Percentiles rank a stretch among this genome's conserved stretches.
Conservation (phyloP, 495 filamentous ascomycete species). For the Tirmania nivea region DNA sequence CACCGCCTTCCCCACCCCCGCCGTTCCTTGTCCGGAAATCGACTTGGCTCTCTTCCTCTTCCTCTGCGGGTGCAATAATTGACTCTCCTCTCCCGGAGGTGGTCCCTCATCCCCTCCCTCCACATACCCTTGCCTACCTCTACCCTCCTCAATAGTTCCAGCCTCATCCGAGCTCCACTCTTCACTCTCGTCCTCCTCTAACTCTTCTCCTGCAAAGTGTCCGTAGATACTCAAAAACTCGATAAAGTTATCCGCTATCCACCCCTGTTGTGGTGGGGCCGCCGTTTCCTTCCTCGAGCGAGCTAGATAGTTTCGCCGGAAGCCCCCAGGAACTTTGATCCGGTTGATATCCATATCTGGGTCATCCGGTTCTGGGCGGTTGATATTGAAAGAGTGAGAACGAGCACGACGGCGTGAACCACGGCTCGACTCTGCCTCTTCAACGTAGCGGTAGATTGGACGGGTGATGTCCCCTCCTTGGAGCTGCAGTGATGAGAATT, state of each 20-base stretch:
- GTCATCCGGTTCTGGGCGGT: conserved; percentile 52
- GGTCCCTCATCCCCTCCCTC: conserved; percentile 44
- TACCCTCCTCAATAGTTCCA: conserved; percentile 41
- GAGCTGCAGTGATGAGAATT: conserved; percentile 74
- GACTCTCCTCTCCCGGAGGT: conserved; percentile 43
- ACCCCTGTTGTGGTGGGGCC: conserved; percentile 18
- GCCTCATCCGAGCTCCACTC: conserved; percentile 58
- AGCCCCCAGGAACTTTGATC: conserved; percentile 83
- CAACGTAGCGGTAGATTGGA: conserved; percentile 84
- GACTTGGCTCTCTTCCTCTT: not conserved
- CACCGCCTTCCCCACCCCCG: conserved; percentile 30
- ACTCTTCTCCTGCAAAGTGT: conserved; percentile 88
- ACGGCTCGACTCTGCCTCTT: conserved; percentile 40
- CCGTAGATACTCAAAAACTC: conserved; percentile 90
- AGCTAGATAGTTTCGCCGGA: conserved; percentile 69
- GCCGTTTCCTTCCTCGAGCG: conserved; percentile 25
- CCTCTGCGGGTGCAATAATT: conserved; percentile 20
- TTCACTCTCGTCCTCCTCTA: conserved; percentile 80
- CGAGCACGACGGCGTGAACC: conserved; percentile 27
- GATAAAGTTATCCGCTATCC: conserved; percentile 45
- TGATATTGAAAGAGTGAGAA: conserved; percentile 65
- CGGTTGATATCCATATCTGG: conserved; percentile 61
- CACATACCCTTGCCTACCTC: conserved; percentile 33
- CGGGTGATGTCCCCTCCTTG: conserved; percentile 89
- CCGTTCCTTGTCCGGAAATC: conserved; percentile 16